These are phyloP conservation scores for Calocybe gangraenosa DNA, from an alignment of 768 basidiomycete genomes.

Conservation along the genomic window DNA sequence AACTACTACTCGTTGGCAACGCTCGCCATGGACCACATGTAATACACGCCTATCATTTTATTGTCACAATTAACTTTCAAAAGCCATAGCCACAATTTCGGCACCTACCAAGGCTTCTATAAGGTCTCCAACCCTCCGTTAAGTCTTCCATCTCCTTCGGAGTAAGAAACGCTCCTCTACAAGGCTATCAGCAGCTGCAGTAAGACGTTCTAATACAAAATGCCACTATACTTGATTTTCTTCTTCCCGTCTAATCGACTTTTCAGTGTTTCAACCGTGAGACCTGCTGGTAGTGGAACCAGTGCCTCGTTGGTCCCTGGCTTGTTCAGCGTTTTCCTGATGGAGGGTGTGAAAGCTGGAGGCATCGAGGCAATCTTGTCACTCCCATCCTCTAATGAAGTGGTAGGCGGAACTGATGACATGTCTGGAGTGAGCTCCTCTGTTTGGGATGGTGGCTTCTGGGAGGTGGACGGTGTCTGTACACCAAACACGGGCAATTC, in stretches of 20 bases:
- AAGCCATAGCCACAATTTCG: not conserved
- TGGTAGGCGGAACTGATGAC: conserved; percentile 32
- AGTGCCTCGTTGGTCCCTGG: conserved; percentile 19
- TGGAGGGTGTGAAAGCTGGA: conserved; percentile 64
- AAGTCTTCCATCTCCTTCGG: conserved; percentile 79
- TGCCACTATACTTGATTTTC: conserved; percentile 59
- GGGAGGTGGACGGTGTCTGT: conserved; percentile 1
- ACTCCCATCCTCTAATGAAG: conserved; percentile 20
- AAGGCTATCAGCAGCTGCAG: conserved; percentile 9
- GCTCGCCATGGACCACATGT: conserved; percentile 82
- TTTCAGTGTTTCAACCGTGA: conserved; percentile 55
- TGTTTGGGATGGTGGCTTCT: not conserved
- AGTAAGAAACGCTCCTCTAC: conserved; percentile 70
- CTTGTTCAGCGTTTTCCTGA: conserved; percentile 49
- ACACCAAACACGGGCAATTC: conserved; percentile 26
- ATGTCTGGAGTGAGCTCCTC: conserved; percentile 17
- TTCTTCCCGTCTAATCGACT: conserved; percentile 63
- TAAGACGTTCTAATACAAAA: conserved; percentile 4
- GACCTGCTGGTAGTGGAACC: conserved; percentile 50
- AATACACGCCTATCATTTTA: conserved; percentile 57
- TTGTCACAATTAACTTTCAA: not conserved
- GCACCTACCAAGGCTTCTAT: conserved; percentile 68
- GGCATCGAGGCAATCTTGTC: conserved; percentile 40
- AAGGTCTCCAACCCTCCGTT: conserved; percentile 77
- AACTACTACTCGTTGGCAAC: conserved; percentile 13